Evolutionary conservation across 2,329 filamentous ascomycete genomes (phyloP), one percentile per base, ranked within the genome.

Genomic region (Cordyceps javanica): DNA sequence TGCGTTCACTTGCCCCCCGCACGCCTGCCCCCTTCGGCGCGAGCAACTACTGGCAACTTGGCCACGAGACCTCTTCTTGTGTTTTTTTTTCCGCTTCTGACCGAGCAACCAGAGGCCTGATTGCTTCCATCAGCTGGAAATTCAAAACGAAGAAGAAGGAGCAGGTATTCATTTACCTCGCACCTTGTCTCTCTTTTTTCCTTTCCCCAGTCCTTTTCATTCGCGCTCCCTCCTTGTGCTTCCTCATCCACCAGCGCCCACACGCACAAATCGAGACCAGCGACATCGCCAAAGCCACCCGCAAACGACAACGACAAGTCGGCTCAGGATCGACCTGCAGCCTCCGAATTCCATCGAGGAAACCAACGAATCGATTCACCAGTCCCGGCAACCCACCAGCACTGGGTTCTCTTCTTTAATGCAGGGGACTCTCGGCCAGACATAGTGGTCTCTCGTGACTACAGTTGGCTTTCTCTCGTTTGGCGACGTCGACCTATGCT

Each of bases 11-110:
- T 21, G 32, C 21, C 21, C n/a, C 16, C 6, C 28, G 21, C 19
- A 11, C 39, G 21, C 19, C 25, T n/a, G 13, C 25, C n/a, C 14
- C 51, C 34, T 21, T n/a, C 23, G 50, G 51, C 25, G 38, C 50
- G 23, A 36, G 30, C 38, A 44, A 11, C 14, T 25, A n/a, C 50
- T 3, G 21, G 39, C 39, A 54, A 45, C 42, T 41, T 56, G 54
- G 44, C 54, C 54, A 56, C 54, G 54, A 56, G 54, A 56, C 54
- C 54, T 49, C 30, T 49, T 56, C 8, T 41, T 56, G 42, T 56
- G 26, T 26, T 16, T 8, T 14, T 13, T 9, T 36, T 19, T 16
- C 14, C 38, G 9, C 26, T n/a, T 38, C 21, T 34, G 30, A 4
- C 53, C 32, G 13, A 39, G 42, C 42, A 55, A 39, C 53, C 21